Base-by-base conservation (phyloP, 805 yeast species). In the Schwanniomyces sp. region DNA sequence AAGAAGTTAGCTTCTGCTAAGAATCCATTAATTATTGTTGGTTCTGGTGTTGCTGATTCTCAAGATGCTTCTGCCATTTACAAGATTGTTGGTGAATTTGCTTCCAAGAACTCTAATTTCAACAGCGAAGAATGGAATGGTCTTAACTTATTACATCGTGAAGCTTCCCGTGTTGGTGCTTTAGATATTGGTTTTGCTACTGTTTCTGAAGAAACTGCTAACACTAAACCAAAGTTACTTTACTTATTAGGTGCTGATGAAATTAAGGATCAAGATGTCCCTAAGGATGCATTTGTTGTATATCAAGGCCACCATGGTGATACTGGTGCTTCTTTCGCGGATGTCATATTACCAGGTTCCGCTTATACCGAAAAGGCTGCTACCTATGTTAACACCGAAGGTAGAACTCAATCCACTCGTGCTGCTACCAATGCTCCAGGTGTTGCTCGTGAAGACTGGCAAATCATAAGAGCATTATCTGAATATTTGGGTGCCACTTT, bases 281-380 rank as follows among this genome's bases (percentile, higher is more conserved):
- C 96, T 55, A 75, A 76, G 65, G 94, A 88, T 64, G 89, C 96
- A 3, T 89, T 88, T 65, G 96, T 89, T 27, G 84, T 88, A 45
- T 88, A 88, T 72, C 90, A 88, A 72, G 96, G 96, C 47, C 96
- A 89, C 69, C 96, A 88, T 69, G 96, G 96, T 71, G 96, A 88
- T 58, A 67, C 79, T 18, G 96, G 96, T 56, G 96, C 96, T 26
- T 84, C 92, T 7, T 79, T 82, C 57, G 96, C 96, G 40, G 96
- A 88, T 66, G 95, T 88, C 40, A 80, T 88, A 50, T 78, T 88
- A 55, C 96, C 96, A 40, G 91, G 91, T 41, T 79, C 91, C 30
- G 96, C 96, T 34, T 89, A 85, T 78, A 89, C 96, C 34, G 96
- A 88, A 68, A 89, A 88, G 70, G 73, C 83, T 25, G 91, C 88